Evolutionary conservation across 2,329 filamentous ascomycete species (phyloP).

Genomic region (Lojkania enalia): DNA sequence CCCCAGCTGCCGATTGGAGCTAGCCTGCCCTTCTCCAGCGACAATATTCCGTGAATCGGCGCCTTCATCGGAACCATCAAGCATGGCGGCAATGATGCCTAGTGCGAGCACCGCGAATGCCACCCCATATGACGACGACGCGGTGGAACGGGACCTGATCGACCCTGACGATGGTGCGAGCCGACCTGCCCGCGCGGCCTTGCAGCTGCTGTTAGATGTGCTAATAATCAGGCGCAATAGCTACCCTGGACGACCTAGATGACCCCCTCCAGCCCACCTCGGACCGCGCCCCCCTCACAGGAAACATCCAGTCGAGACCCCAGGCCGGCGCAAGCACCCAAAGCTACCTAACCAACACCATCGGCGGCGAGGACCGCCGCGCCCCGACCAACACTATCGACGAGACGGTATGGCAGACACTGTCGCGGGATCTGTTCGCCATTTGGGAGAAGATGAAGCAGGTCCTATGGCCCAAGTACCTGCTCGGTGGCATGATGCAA

Average conservation of each 20-base stretch:
- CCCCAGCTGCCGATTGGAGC: slow-evolving; percentile 25
- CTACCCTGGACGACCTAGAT: slow-evolving; percentile 89
- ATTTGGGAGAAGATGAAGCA: slow-evolving; percentile 99
- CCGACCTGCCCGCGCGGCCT: slow-evolving; percentile 5
- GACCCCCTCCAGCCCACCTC: slow-evolving; percentile 73
- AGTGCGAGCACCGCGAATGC: slow-evolving; percentile 42
- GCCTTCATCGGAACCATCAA: too few relatives aligned
- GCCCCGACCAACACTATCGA: slow-evolving; percentile 94
- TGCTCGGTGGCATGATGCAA: slow-evolving; percentile 70
- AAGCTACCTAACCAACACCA: slow-evolving; percentile 82
- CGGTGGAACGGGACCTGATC: slow-evolving; percentile 55
- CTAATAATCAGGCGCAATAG: slow-evolving; percentile 48
- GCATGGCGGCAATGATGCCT: slow-evolving; percentile 53
- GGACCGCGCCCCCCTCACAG: slow-evolving; percentile 78
- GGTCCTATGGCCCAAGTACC: slow-evolving; percentile 93
- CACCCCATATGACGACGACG: slow-evolving; percentile 51
- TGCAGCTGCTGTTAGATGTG: slow-evolving; percentile 9
- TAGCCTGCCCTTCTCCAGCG: slow-evolving; percentile 10
- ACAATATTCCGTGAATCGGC: too few relatives aligned
- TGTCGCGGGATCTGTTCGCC: slow-evolving; percentile 85
- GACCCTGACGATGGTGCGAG: slow-evolving; percentile 56
- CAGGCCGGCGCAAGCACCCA: slow-evolving; percentile 62
- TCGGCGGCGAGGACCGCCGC: slow-evolving; percentile 88
- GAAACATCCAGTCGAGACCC: slow-evolving; percentile 72
- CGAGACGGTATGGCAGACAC: slow-evolving; percentile 95